Evolutionary conservation across 768 basidiomycete species (phyloP).

Genomic region (Podaxis carcinomalis): DNA sequence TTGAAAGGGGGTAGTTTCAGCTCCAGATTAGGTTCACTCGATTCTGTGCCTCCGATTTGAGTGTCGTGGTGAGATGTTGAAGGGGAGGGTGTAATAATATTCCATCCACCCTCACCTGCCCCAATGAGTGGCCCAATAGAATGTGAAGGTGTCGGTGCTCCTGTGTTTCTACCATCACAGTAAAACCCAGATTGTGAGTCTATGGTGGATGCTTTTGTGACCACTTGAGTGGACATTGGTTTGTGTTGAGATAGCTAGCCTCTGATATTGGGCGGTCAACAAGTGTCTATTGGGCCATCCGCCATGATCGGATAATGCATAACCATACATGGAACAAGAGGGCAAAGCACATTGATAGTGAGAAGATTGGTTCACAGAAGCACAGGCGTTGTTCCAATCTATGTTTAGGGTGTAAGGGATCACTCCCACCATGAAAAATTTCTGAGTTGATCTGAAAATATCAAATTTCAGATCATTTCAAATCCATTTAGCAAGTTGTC

Average conservation of each 20-base stretch:
- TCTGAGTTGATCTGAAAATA: no score
- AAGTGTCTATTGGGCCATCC: neutral
- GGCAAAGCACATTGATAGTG: no score
- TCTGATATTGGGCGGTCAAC: conserved; percentile 3
- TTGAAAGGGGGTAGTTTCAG: conserved; percentile 22
- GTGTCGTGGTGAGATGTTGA: neutral
- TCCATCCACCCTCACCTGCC: neutral
- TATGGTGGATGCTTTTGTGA: neutral
- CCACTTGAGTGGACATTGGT: neutral
- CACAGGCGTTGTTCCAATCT: no score
- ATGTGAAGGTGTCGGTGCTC: neutral
- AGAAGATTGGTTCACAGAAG: no score
- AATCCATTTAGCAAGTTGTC: no score
- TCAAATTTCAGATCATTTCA: no score
- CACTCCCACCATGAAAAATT: no score
- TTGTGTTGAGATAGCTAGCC: neutral
- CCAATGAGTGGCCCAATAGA: neutral
- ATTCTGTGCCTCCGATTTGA: conserved; percentile 1
- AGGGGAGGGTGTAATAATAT: neutral
- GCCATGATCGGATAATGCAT: neutral
- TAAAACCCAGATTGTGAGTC: neutral
- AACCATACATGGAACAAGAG: neutral
- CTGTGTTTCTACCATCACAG: neutral
- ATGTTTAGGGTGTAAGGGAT: no score
- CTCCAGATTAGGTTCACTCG: conserved; percentile 15